Evolutionary conservation across 257 asterid species (phyloP).

Genomic region (Lycium ferocissimum): DNA sequence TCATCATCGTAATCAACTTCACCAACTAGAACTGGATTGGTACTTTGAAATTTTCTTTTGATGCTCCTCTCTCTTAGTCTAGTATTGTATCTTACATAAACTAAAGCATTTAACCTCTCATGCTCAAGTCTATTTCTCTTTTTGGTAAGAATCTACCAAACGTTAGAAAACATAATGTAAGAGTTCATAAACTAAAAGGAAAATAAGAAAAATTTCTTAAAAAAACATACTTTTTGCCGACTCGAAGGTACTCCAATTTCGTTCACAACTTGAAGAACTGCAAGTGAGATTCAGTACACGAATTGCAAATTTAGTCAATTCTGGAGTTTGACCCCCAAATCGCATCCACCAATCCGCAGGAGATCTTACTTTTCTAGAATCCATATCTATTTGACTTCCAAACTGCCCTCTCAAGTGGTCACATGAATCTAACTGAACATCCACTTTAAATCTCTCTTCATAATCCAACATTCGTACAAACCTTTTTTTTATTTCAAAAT

Average conservation of each 20-base stretch:
- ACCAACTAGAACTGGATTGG: neutral
- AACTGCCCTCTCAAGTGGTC: neutral
- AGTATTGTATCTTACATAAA: neutral
- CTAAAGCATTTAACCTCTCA: neutral
- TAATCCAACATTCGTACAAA: neutral
- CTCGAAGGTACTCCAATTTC: neutral
- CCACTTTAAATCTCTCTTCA: neutral
- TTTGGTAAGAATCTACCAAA: neutral
- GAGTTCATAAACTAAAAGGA: neutral
- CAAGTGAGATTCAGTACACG: neutral
- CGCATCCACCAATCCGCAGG: neutral
- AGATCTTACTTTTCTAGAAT: neutral
- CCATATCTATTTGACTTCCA: too few species aligned
- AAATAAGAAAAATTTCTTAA: neutral
- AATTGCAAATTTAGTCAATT: neutral
- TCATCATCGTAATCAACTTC: neutral
- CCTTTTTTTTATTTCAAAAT: neutral
- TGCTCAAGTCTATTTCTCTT: neutral
- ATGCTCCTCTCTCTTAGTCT: neutral
- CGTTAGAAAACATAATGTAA: neutral
- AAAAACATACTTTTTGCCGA: neutral
- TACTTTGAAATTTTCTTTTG: neutral
- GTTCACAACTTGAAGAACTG: neutral
- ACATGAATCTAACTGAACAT: neutral
- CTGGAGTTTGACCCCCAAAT: neutral